Evolutionary conservation across 129 eudicot genomes (phyloP).

Genomic region (sunflower (Helianthus annuus)): DNA sequence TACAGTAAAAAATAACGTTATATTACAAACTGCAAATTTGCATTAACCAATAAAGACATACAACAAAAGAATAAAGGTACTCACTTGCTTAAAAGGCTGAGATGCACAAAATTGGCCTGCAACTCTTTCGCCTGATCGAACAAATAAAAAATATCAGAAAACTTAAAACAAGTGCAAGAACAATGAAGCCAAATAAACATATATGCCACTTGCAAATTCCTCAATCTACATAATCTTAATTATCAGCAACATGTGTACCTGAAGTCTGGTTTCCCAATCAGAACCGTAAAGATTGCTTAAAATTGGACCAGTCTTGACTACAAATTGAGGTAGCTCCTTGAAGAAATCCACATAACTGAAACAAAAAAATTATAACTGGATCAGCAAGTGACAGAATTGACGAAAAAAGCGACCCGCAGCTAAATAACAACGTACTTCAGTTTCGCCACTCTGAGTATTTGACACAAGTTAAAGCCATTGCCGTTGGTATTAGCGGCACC

Average conservation of each 20-base stretch:
- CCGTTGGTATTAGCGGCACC: conserved; percentile 25
- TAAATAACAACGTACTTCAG: conserved; percentile 49
- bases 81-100: conserved; percentile 84
- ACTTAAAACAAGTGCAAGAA: conserved; percentile 16
- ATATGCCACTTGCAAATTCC: background rate
- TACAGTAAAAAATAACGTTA: background rate
- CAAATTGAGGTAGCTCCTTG: conserved; percentile 85
- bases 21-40: background rate
- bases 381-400: conserved; percentile 1
- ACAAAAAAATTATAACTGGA: conserved; percentile 1
- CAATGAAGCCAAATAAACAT: conserved; percentile 1
- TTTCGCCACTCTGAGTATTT: conserved; percentile 63
- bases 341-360: conserved; percentile 76
- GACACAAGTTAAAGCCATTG: conserved; percentile 60
- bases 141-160: conserved; percentile 8
- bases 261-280: conserved; percentile 86
- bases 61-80: conserved; percentile 32
- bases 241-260: conserved; percentile 46
- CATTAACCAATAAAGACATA: conserved; percentile 15
- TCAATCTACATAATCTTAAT: conserved; percentile 14
- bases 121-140: conserved; percentile 77
- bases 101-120: conserved; percentile 86
- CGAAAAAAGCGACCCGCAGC: background rate
- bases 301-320: conserved; percentile 71
- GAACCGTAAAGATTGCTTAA: conserved; percentile 59